Conservation (phyloP, 495 filamentous ascomycete genomes). For the Tuber melanosporum region DNA sequence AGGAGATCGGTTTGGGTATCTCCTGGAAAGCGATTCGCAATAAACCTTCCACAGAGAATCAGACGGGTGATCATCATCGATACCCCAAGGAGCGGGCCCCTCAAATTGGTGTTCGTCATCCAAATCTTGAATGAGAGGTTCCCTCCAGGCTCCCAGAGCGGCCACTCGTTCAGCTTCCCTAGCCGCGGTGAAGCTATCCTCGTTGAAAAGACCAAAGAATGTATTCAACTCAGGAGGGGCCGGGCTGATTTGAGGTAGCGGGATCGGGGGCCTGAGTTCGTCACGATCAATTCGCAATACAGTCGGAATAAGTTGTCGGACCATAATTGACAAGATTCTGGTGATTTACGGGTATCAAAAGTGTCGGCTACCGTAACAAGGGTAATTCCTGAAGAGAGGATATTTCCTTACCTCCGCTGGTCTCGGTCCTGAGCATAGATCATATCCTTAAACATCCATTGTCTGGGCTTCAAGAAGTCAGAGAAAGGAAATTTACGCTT, state of each 20-base stretch:
- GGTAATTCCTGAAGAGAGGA: not conserved
- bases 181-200: not conserved
- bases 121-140: not conserved
- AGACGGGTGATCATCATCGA: not conserved
- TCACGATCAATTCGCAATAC: not conserved
- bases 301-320: not conserved
- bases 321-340: not conserved
- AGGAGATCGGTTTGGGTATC: not conserved
- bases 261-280: not conserved
- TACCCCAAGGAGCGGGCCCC: not conserved
- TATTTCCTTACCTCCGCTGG: not conserved
- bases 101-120: not conserved
- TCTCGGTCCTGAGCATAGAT: not conserved
- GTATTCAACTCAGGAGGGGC: not conserved
- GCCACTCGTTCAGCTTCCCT: not conserved
- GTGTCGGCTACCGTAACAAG: not conserved
- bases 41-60: not conserved
- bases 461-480: not conserved
- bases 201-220: not conserved
- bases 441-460: not conserved
- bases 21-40: not conserved
- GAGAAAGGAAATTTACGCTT: constrained; percentile 2
- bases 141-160: not conserved
- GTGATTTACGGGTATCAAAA: not conserved
- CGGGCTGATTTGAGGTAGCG: not conserved